A percentile compares a stretch with the other conserved stretches of the same genome.
Conservation (phyloP, 495 filamentous ascomycete species). For the Chaetomidium leptoderma region DNA sequence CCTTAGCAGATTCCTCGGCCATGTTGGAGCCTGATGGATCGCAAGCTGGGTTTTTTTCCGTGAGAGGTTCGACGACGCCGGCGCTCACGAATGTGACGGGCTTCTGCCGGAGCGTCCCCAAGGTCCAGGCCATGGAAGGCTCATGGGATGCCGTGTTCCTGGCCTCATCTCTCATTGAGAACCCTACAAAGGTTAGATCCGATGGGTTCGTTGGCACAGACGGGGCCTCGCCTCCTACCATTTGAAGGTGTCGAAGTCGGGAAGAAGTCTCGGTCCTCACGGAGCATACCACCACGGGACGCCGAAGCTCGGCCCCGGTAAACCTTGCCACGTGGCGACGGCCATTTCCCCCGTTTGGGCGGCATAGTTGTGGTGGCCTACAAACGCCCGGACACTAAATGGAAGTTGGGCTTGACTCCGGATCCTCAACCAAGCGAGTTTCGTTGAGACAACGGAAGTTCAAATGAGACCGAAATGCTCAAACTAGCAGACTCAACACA, state of each 20-base stretch:
- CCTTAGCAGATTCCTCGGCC: background rate
- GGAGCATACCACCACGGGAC: slow-evolving; percentile 1
- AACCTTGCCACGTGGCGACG: slow-evolving; percentile 11
- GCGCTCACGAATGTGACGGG: slow-evolving; percentile 73
- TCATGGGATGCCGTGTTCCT: slow-evolving; percentile 65
- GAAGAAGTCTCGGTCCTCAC: slow-evolving; percentile 11
- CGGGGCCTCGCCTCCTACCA: slow-evolving; percentile 13
- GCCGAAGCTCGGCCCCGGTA: slow-evolving; percentile 8
- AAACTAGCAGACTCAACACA: background rate
- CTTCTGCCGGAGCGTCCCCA: slow-evolving; percentile 44
- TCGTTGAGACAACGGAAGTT: background rate
- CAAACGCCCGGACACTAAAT: background rate
- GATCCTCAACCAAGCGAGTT: background rate
- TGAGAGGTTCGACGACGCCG: slow-evolving; percentile 53
- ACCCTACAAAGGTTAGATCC: slow-evolving; percentile 33
- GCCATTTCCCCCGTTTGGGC: slow-evolving; percentile 22
- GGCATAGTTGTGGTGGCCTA: slow-evolving; percentile 15
- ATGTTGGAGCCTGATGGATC: background rate
- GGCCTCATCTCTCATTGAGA: slow-evolving; percentile 72
- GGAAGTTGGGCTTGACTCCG: background rate
- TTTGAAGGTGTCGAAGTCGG: slow-evolving; percentile 7
- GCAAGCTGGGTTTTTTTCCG: slow-evolving; percentile 21
- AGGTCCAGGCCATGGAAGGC: slow-evolving; percentile 18
- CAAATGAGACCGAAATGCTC: too few relatives aligned
- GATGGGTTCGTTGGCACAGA: background rate